These are phyloP conservation scores for Inga laurina DNA, from an alignment of 306 rosid genomes.

Conservation along the genomic window DNA sequence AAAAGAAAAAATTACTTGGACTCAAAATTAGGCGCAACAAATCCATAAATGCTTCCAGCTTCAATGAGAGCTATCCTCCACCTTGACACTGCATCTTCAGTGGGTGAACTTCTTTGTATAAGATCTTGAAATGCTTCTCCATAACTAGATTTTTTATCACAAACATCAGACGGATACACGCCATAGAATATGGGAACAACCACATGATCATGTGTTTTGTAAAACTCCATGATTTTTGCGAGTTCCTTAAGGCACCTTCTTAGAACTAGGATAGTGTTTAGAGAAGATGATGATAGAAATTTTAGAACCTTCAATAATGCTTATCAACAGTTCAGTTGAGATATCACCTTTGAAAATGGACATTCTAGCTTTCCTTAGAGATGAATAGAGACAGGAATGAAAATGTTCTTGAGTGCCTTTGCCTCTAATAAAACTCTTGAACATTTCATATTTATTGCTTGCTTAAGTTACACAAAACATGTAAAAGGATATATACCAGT, in stretches of 20 bases:
- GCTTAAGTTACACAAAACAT: no score
- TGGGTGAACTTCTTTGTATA: not conserved
- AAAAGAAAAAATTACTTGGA: not conserved
- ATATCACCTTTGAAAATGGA: not conserved
- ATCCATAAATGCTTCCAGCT: not conserved
- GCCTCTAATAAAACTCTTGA: not conserved
- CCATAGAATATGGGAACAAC: not conserved
- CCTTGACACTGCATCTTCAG: not conserved
- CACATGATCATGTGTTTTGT: accelerated
- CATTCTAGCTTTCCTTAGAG: not conserved
- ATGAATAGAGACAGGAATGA: not conserved
- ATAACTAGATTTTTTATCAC: not conserved
- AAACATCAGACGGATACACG: accelerated
- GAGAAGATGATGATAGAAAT: not conserved
- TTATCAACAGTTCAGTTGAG: not conserved
- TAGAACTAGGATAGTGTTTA: not conserved
- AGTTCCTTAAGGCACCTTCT: not conserved
- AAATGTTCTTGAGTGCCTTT: not conserved
- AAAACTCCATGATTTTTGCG: not conserved
- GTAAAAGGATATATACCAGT: no score
- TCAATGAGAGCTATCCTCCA: not conserved
- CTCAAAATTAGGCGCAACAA: not conserved
- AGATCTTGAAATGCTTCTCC: not conserved
- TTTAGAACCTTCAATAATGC: no score
- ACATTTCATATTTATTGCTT: not conserved